These are phyloP conservation scores for Posidonia australis DNA, from an alignment of 106 monocot species.

Conservation along the genomic window DNA sequence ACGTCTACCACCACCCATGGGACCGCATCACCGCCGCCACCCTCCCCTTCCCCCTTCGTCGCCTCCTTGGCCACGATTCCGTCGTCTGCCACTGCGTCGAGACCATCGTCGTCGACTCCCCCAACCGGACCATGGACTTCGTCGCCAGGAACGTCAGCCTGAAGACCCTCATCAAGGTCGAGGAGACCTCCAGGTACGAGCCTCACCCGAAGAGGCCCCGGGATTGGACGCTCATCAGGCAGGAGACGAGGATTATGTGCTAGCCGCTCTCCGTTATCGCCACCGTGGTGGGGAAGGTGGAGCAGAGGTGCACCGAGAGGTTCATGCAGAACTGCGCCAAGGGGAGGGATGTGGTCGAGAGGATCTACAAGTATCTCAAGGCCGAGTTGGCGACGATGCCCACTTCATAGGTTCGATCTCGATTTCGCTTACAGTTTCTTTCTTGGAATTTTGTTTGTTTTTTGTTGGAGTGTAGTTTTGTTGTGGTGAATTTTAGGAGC, in stretches of 20 bases:
- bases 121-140: slow-evolving; percentile 58
- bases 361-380: slow-evolving; percentile 77
- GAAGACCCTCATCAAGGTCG: slow-evolving; percentile 68
- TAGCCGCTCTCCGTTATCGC: slow-evolving; percentile 75
- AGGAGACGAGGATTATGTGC: slow-evolving; percentile 89
- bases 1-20: too few species aligned
- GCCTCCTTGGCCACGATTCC: slow-evolving; percentile 40
- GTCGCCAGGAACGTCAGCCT: slow-evolving; percentile 66
- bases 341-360: slow-evolving; percentile 83
- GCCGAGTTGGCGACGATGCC: slow-evolving; percentile 28
- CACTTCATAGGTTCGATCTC: not conserved
- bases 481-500: too few species aligned
- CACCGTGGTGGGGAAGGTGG: slow-evolving; percentile 75
- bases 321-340: slow-evolving; percentile 87
- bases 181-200: slow-evolving; percentile 65
- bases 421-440: too few species aligned
- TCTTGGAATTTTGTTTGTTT: too few species aligned
- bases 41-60: slow-evolving; percentile 85
- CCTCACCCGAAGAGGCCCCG: slow-evolving; percentile 66
- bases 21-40: slow-evolving; percentile 77
- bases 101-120: slow-evolving; percentile 59
- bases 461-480: too few species aligned
- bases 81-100: slow-evolving; percentile 85
- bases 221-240: slow-evolving; percentile 65
- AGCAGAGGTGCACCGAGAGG: slow-evolving; percentile 81